phyloP scores from a whole-genome alignment of 768 basidiomycete genomes.

The Tulasnella sp. region DNA sequence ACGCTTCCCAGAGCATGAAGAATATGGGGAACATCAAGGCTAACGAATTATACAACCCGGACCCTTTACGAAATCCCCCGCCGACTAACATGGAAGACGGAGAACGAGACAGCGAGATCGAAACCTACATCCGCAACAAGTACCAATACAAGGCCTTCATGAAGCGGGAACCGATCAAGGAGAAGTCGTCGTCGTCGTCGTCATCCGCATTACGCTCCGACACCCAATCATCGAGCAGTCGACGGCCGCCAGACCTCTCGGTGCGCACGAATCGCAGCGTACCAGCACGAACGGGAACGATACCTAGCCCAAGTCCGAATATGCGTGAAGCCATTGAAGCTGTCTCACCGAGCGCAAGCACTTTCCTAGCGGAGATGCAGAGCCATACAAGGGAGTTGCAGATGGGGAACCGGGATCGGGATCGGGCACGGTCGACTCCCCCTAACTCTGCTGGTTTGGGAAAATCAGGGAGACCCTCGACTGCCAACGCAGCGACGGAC shows the following conservation, averaged over 20 bases:
- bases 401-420: neutral
- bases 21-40: slow-evolving; percentile 70
- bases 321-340: neutral
- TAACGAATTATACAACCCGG: slow-evolving; percentile 70
- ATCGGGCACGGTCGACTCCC: slow-evolving; percentile 2
- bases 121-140: slow-evolving; percentile 78
- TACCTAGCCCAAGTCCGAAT: neutral
- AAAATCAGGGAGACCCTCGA: neutral
- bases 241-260: neutral
- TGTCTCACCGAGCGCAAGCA: slow-evolving; percentile 3
- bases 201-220: neutral
- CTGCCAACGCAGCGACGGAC: neutral
- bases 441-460: neutral
- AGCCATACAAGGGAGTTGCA: neutral
- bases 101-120: slow-evolving; percentile 81
- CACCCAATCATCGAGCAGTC: neutral
- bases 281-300: neutral
- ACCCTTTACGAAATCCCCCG: slow-evolving; percentile 71
- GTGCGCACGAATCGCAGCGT: neutral
- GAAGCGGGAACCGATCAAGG: slow-evolving; percentile 18
- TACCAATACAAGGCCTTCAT: slow-evolving; percentile 57
- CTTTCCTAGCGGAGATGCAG: neutral
- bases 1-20: slow-evolving; percentile 52
- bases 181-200: neutral
- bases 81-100: slow-evolving; percentile 67